Evolutionary conservation across 2,329 filamentous ascomycete species (phyloP).

Genomic region (Diatrype stigma): DNA sequence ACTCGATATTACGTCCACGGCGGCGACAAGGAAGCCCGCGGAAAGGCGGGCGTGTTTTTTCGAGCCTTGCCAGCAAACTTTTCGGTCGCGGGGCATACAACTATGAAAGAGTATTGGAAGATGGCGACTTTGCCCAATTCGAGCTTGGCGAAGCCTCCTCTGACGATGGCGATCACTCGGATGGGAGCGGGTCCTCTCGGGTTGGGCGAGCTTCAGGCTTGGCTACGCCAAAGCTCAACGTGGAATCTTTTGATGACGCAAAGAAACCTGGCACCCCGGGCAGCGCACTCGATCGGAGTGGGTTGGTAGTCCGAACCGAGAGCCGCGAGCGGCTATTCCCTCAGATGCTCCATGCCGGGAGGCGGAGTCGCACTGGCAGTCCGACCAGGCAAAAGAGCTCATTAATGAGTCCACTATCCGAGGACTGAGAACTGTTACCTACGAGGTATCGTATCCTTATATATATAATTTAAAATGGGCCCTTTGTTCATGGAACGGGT

Average conservation of each 20-base stretch:
- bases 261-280: conserved; percentile 25
- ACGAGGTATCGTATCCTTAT: too few relatives aligned
- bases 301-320: conserved; percentile 77
- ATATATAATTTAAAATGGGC: too few relatives aligned
- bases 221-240: conserved; percentile 60
- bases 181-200: conserved; percentile 49
- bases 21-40: conserved; percentile 43
- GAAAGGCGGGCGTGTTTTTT: conserved; percentile 44
- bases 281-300: conserved; percentile 59
- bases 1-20: conserved; percentile 36
- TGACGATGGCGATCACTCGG: conserved; percentile 60
- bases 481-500: too few relatives aligned
- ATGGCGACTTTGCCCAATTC: conserved; percentile 70
- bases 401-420: conserved; percentile 46
- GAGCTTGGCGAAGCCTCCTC: conserved; percentile 69
- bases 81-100: conserved; percentile 54
- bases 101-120: conserved; percentile 85
- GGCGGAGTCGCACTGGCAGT: conserved; percentile 54
- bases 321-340: conserved; percentile 73
- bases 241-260: conserved; percentile 47
- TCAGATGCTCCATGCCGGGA: conserved; percentile 51
- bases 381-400: conserved; percentile 58
- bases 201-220: conserved; percentile 62
- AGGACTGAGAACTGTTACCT: conserved; percentile 33
- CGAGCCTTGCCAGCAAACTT: conserved; percentile 55